Evolutionary conservation across 1,284 basidiomycete species (phyloP).

Genomic region (Ustilago trichophora): DNA sequence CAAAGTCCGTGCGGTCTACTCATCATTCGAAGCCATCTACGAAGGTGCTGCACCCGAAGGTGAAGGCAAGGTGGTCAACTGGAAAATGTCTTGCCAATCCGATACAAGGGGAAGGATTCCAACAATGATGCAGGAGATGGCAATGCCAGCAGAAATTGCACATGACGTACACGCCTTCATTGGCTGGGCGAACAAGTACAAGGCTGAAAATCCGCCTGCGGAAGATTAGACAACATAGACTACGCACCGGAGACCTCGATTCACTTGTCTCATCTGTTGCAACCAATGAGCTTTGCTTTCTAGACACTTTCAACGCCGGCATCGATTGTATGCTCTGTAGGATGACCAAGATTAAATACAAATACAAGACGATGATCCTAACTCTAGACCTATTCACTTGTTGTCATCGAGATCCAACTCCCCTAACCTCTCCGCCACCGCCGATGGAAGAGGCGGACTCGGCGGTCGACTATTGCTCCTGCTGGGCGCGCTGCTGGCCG

Average conservation of each 20-base stretch:
- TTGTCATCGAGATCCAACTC: constrained; percentile 13
- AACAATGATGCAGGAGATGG: constrained; percentile 53
- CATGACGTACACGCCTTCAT: constrained; percentile 61
- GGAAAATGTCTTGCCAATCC: constrained; percentile 58
- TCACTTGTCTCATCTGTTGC: too few species aligned
- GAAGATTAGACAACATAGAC: neutral
- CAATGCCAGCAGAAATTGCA: constrained; percentile 55
- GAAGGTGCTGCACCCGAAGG: constrained; percentile 13
- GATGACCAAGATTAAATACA: too few species aligned
- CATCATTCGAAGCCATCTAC: constrained; percentile 56
- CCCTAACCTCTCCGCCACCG: neutral
- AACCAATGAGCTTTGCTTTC: too few species aligned
- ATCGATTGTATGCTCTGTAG: too few species aligned
- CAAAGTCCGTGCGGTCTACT: constrained; percentile 56
- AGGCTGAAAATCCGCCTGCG: constrained; percentile 19
- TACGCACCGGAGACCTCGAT: too few species aligned
- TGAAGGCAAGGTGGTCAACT: constrained; percentile 9
- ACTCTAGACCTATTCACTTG: neutral
- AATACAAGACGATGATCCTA: neutral
- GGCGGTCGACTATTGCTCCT: constrained; percentile 22
- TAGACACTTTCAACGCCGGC: too few species aligned
- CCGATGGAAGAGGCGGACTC: constrained; percentile 5
- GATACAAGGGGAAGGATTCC: constrained; percentile 58
- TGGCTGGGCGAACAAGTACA: constrained; percentile 46
- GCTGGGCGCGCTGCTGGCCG: constrained; percentile 32